Conservation (phyloP, 495 filamentous ascomycete species). For the Penicillium psychrofluorescens region DNA sequence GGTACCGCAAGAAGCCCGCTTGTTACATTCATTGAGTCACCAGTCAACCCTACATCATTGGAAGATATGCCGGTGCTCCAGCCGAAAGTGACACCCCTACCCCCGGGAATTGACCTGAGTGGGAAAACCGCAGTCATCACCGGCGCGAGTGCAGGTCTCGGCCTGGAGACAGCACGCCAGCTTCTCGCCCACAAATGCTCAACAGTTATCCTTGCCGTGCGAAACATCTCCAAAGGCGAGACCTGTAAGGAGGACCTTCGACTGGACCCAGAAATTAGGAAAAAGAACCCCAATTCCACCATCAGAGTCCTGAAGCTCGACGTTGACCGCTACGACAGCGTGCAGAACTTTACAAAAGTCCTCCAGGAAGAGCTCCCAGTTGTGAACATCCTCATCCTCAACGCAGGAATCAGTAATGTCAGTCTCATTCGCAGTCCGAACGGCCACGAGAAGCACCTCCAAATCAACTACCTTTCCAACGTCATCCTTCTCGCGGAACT, state of each 20-base stretch:
- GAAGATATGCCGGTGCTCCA: not conserved
- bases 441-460: constrained; percentile 23
- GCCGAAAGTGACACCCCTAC: constrained; percentile 7
- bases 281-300: constrained; percentile 6
- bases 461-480: constrained; percentile 30
- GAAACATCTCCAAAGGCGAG: constrained; percentile 15
- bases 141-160: constrained; percentile 14
- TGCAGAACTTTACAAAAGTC: constrained; percentile 13
- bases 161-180: constrained; percentile 11
- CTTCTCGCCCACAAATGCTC: constrained; percentile 5
- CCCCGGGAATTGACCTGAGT: constrained; percentile 8
- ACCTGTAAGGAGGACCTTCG: constrained; percentile 1
- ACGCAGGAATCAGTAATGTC: constrained; percentile 20
- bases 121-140: constrained; percentile 17
- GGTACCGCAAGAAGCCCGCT: too few species aligned
- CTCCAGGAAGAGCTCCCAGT: constrained; percentile 9
- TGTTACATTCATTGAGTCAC: too few species aligned
- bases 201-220: constrained; percentile 17
- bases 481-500: constrained; percentile 21
- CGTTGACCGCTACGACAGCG: constrained; percentile 16
- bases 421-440: constrained; percentile 11
- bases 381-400: constrained; percentile 24
- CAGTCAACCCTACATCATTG: too few species aligned
- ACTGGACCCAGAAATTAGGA: constrained; percentile 2
- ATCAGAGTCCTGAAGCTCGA: constrained; percentile 18